Conservation (phyloP, 148 eudicot genomes). For the Drosera capensis region DNA sequence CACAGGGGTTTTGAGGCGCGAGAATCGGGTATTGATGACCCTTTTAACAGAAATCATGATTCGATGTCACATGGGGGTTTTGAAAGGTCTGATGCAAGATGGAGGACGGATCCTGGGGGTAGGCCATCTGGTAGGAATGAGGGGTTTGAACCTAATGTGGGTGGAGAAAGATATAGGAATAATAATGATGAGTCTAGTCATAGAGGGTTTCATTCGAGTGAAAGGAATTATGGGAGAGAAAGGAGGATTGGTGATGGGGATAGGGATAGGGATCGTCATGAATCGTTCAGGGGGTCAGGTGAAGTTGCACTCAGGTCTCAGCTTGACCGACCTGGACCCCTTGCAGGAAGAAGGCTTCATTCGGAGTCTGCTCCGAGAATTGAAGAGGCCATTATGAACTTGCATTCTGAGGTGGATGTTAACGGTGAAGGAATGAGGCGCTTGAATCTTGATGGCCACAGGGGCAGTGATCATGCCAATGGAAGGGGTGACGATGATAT, state of each 20-base stretch:
- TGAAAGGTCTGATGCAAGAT: conserved; percentile 1
- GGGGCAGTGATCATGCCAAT: conserved; percentile 1
- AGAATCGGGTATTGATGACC: conserved; percentile 7
- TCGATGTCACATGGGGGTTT: background rate
- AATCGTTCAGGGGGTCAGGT: conserved; percentile 2
- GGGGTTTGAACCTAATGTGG: conserved; percentile 15
- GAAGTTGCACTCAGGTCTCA: conserved; percentile 22
- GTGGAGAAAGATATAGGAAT: conserved; percentile 20
- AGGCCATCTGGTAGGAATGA: conserved; percentile 18
- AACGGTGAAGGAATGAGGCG: background rate
- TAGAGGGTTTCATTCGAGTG: conserved; percentile 10
- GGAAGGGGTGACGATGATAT: conserved; percentile 14
- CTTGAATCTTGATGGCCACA: conserved; percentile 3
- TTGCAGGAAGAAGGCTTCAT: conserved; percentile 30
- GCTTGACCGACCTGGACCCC: conserved; percentile 35
- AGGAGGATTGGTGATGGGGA: conserved; percentile 6
- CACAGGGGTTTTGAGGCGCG: conserved; percentile 15
- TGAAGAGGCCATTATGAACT: conserved; percentile 35
- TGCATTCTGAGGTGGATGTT: conserved; percentile 16
- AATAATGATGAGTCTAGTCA: conserved; percentile 19
- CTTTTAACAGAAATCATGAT: background rate
- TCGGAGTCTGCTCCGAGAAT: conserved; percentile 33
- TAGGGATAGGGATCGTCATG: background rate
- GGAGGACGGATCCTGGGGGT: conserved; percentile 36
- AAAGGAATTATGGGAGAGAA: conserved; percentile 14